phyloP scores from a whole-genome alignment of 305 asterid species.

The Solanum hybrid region DNA sequence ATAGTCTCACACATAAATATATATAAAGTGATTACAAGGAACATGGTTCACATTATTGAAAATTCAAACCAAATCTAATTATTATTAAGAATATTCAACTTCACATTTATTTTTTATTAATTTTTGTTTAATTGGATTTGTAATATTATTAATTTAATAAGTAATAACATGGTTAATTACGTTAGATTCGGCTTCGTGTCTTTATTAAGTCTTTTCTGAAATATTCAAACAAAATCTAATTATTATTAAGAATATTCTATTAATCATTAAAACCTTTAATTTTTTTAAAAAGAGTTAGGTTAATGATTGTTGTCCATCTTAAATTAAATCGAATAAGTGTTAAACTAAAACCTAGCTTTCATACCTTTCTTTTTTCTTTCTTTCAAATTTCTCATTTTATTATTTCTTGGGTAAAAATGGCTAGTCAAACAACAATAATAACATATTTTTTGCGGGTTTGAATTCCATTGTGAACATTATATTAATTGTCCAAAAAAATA shows the following conservation, averaged over 20 bases:
- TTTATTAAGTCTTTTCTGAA: background rate
- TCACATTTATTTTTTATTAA: background rate
- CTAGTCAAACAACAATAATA: background rate
- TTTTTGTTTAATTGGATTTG: background rate
- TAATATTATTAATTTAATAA: background rate
- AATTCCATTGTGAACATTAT: too few relatives aligned
- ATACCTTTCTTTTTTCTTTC: background rate
- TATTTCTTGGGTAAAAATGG: background rate
- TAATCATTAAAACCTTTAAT: background rate
- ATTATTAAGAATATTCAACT: background rate
- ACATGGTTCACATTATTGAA: conserved; percentile 8
- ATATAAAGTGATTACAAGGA: background rate
- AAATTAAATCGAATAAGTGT: background rate
- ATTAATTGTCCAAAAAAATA: too few relatives aligned
- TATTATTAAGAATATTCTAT: conserved; percentile 1
- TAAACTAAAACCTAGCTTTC: background rate
- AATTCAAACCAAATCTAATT: background rate
- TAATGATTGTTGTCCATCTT: background rate
- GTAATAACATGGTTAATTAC: background rate
- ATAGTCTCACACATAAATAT: background rate
- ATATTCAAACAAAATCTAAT: conserved; percentile 2
- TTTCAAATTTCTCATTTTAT: background rate
- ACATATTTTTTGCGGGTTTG: background rate
- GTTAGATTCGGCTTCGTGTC: background rate
- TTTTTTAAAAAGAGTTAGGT: background rate